Evolutionary conservation across 2,329 filamentous ascomycete species (phyloP), one percentile per base, ranked within the genome.

Genomic region (Xylariales sp.): DNA sequence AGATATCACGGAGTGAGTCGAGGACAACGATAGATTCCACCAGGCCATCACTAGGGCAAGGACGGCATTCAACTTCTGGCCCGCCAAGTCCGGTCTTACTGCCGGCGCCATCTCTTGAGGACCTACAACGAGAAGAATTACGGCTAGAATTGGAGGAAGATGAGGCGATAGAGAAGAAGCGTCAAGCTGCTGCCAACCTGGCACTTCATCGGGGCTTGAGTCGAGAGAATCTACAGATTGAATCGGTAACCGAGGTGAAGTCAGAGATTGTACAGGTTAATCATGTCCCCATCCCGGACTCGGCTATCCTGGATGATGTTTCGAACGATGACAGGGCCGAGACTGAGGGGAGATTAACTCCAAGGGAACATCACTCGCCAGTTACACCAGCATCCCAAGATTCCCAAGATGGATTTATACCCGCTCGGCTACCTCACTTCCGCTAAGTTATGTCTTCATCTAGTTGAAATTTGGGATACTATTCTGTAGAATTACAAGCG

Each of bases 361-460:
- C 58, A 45, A 62, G 62, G 12, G 63, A 71, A 8, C 18, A 65
- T 59, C 67, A 57, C 2, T 53, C 67, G 28, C 49, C 65, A 34
- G 45, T 49, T 30, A 62, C 64, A 2, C 56, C 69, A 16, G 48
- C 63, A 58, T 64, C 69, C 12, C 61, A 65, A 52, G 66, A 71
- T 18, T 32, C 69, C 18, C 58, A 69, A 18, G 73, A 71, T 45
- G 71, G 78, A 1, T 90, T 90, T 71, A 80, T 90, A 28, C 87
- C 88, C 3, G 88, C 88, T 43, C 82, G 87, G 66, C 76, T 90
- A 67, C 88, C 88, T 45, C 82, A 83, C 62, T 87, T 90, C 79
- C 79, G 80, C 70, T 87, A 57, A 69, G 61, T 56, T 16, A 49
- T 49, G 39, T 52, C 48, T 59, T 49, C 32, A 46, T 64, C 53